Percentiles rank a stretch among this genome's conserved stretches.
phyloP scores from a whole-genome alignment of 2,329 filamentous ascomycete species.

The Cercospora brassicicola region DNA sequence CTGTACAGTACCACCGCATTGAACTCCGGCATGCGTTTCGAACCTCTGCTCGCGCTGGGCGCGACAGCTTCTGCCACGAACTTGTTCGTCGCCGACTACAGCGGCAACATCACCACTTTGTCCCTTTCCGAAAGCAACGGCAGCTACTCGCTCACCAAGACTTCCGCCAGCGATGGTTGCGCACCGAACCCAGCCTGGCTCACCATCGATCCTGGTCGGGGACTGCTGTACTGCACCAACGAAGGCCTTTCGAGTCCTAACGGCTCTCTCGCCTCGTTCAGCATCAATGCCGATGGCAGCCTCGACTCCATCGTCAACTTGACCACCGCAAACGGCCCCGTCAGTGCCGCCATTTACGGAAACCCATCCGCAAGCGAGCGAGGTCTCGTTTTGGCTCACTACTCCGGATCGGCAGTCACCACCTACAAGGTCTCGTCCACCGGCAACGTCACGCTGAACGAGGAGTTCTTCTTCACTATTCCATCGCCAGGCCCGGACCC shows the following conservation, averaged over 20 bases:
- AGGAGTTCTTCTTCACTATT: slow-evolving; percentile 36
- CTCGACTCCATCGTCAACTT: slow-evolving; percentile 40
- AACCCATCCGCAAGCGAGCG: slow-evolving; percentile 34
- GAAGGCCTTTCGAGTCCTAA: slow-evolving; percentile 55
- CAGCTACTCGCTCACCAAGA: slow-evolving; percentile 45
- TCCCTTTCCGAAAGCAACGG: slow-evolving; percentile 36
- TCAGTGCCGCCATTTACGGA: slow-evolving; percentile 46
- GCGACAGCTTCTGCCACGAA: slow-evolving; percentile 36
- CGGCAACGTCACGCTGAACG: slow-evolving; percentile 45
- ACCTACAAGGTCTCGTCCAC: slow-evolving; percentile 53
- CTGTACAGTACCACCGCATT: background rate
- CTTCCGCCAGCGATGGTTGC: slow-evolving; percentile 52
- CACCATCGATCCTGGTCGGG: slow-evolving; percentile 53
- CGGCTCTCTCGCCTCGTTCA: slow-evolving; percentile 50
- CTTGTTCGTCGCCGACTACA: slow-evolving; percentile 49
- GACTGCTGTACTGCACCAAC: slow-evolving; percentile 60
- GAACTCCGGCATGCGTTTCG: slow-evolving; percentile 16
- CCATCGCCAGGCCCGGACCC: slow-evolving; percentile 34
- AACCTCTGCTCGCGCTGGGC: slow-evolving; percentile 24
- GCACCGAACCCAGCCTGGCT: slow-evolving; percentile 61
- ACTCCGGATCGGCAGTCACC: slow-evolving; percentile 43
- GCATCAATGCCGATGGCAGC: slow-evolving; percentile 42
- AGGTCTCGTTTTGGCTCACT: slow-evolving; percentile 47
- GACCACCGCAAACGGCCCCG: slow-evolving; percentile 43
- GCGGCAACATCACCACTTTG: slow-evolving; percentile 47